phyloP scores from a whole-genome alignment of 1,139 yeast genomes.

The Williopsis jadinii region DNA sequence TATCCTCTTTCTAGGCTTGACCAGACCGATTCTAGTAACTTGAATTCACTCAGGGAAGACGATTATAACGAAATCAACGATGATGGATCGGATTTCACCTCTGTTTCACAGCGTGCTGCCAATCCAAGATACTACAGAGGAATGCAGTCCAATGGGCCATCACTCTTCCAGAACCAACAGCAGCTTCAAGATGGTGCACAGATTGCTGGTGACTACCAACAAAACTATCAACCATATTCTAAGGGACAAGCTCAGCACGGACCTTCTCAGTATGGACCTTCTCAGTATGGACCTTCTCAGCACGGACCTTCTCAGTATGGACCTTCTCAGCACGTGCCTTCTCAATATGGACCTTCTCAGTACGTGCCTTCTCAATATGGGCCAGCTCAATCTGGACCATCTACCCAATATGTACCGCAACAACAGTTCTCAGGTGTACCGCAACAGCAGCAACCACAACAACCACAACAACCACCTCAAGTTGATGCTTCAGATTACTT shows the following conservation, averaged over 20 bases:
- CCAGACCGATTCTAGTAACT: neutral
- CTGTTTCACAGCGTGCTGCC: constrained; percentile 72
- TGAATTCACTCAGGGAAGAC: constrained; percentile 3
- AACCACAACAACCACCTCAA: constrained; percentile 15
- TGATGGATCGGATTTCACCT: constrained; percentile 58
- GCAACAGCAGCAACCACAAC: constrained; percentile 5
- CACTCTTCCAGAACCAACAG: constrained; percentile 14
- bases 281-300: neutral
- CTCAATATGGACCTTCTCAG: neutral
- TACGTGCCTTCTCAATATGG: neutral
- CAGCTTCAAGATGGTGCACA: constrained; percentile 1
- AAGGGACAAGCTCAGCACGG: neutral
- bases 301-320: constrained; percentile 2
- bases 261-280: neutral
- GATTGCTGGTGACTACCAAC: constrained; percentile 5
- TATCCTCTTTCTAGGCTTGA: constrained; percentile 1
- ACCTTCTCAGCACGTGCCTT: neutral
- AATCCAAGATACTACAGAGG: constrained; percentile 46
- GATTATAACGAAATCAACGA: constrained; percentile 13
- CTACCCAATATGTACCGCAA: constrained; percentile 1
- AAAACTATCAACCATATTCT: constrained; percentile 1
- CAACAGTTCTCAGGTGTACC: constrained; percentile 4
- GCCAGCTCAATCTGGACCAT: neutral
- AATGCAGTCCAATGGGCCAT: constrained; percentile 13
- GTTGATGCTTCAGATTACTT: constrained; percentile 40